phyloP scores from a whole-genome alignment of 768 basidiomycete species.

The Lyophyllum semitale region DNA sequence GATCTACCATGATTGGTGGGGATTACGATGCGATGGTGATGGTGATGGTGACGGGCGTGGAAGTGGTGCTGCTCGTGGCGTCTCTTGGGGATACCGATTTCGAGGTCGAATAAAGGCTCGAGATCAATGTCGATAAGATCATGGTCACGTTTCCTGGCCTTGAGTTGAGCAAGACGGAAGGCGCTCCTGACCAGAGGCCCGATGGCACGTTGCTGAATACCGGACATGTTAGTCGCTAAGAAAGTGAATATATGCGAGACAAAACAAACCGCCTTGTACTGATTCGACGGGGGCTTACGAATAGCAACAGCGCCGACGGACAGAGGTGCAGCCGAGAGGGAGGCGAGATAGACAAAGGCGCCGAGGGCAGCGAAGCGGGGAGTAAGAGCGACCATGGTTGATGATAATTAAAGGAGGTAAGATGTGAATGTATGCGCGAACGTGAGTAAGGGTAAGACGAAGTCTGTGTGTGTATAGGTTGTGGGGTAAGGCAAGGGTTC shows the following conservation, averaged over 20 bases:
- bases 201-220: slow-evolving; percentile 3
- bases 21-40: slow-evolving; percentile 8
- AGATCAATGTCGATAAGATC: neutral
- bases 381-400: slow-evolving; percentile 51
- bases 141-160: slow-evolving; percentile 7
- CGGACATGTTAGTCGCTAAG: neutral
- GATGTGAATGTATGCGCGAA: slow-evolving; percentile 17
- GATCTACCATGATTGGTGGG: slow-evolving; percentile 24
- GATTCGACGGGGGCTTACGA: slow-evolving; percentile 13
- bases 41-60: neutral
- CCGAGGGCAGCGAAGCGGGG: slow-evolving; percentile 48
- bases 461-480: slow-evolving; percentile 24
- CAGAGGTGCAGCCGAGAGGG: slow-evolving; percentile 37
- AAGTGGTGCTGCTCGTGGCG: neutral
- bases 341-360: slow-evolving; percentile 46
- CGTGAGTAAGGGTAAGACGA: slow-evolving; percentile 20
- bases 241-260: neutral
- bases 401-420: slow-evolving; percentile 9
- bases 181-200: neutral
- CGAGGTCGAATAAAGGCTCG: slow-evolving; percentile 15
- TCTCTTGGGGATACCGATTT: neutral
- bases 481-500: slow-evolving; percentile 19
- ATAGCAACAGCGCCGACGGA: slow-evolving; percentile 43
- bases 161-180: slow-evolving; percentile 5
- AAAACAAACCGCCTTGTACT: slow-evolving; percentile 11